A percentile compares a stretch with the other conserved stretches of the same genome.
These are phyloP conservation scores for Allium fistulosum DNA, from an alignment of 106 monocot species.

Conservation along the genomic window DNA sequence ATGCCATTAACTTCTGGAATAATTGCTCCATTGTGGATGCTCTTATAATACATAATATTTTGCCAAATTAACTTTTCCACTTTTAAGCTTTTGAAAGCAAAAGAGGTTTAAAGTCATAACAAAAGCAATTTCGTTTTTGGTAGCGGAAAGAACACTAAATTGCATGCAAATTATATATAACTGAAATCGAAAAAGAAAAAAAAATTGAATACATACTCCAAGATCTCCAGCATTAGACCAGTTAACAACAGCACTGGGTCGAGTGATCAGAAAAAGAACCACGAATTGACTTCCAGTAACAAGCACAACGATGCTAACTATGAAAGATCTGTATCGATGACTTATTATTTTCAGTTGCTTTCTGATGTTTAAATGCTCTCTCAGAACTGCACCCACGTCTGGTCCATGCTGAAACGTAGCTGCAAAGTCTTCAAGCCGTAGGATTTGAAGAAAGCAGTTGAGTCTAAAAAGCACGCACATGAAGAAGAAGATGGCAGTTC, in stretches of 20 bases:
- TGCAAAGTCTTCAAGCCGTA: slow-evolving; percentile 71
- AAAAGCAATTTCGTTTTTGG: no score
- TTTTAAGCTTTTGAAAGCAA: no score
- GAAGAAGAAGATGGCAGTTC: slow-evolving; percentile 68
- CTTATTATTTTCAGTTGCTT: slow-evolving; percentile 62
- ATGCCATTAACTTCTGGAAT: no score
- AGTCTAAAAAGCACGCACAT: slow-evolving; percentile 77
- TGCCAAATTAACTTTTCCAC: no score
- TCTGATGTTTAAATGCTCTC: slow-evolving; percentile 52
- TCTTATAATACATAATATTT: no score
- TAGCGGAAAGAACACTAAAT: no score
- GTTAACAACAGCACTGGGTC: slow-evolving; percentile 44
- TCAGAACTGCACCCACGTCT: slow-evolving; percentile 43
- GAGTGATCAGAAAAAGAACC: slow-evolving; percentile 56
- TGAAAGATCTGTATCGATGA: slow-evolving; percentile 70
- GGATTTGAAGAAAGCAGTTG: slow-evolving; percentile 73
- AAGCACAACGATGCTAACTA: slow-evolving; percentile 41
- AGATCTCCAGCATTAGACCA: slow-evolving; percentile 72
- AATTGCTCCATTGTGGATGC: no score
- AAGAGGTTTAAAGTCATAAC: no score
- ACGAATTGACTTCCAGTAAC: slow-evolving; percentile 68
- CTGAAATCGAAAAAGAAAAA: not conserved
- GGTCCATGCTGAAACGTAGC: slow-evolving; percentile 33
- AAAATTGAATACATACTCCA: slow-evolving; percentile 29
- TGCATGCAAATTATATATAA: not conserved